Evolutionary conservation across 2,329 filamentous ascomycete genomes (phyloP), one percentile per base, ranked within the genome.

Genomic region (Dactylellina cionopaga): DNA sequence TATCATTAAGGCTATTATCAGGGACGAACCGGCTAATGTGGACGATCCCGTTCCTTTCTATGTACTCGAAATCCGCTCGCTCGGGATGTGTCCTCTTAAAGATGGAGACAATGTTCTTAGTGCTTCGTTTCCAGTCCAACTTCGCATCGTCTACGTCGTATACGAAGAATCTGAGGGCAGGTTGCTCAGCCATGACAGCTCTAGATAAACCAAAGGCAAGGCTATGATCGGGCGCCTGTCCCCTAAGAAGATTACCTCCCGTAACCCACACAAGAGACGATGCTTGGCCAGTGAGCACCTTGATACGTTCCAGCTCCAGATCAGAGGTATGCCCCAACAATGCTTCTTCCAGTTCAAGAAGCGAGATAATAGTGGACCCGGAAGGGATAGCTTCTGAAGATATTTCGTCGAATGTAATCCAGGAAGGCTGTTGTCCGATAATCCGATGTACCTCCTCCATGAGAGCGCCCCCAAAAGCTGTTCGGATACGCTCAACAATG

Each of bases 11-110:
- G 1, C 41, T 59, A 0, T 70, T 59, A 35, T 79, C 77, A 0
- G 78, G 77, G 6, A 77, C 72, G 11, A 39, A 59, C 5, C 79
- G 76, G 49, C 78, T 78, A 1, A 80, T 75, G 74, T 78, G 78
- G n/a, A 79, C 37, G 29, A 76, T 76, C 10, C 77, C 77, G 35
- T 78, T 69, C 15, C 77, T 76, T 77, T 79, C 78, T 6, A 64
- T 69, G 19, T 76, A 78, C 29, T 80, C 80, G 9, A 74, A 68
- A 41, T 80, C 79, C 10, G 51, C 35, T 10, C 47, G 11, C 6
- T 44, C n/a, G 17, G 52, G n/a, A 43, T 10, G 19, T 49, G 15
- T 15, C 17, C 22, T 46, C 22, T 69, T 59, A 9, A 74, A 27
- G 2, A 74, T 6, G 5, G 60, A 59, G 15, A 72, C 25, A 15